These are phyloP conservation scores for Smallanthus sonchifolius DNA, from an alignment of 129 eudicot genomes.

Conservation along the genomic window DNA sequence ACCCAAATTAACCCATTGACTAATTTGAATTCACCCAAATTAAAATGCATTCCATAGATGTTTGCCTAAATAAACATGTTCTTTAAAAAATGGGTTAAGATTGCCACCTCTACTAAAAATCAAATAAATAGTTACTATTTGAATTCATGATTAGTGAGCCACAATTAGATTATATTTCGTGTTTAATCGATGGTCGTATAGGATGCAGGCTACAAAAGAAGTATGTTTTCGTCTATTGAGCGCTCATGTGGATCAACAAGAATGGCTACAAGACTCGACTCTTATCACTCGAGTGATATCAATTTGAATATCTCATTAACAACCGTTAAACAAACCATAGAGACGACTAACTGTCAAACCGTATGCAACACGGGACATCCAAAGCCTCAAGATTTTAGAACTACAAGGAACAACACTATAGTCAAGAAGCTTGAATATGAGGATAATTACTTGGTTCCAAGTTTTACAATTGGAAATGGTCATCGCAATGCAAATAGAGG, in stretches of 20 bases:
- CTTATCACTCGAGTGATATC: constrained; percentile 33
- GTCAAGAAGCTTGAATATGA: constrained; percentile 29
- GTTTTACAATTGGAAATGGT: constrained; percentile 21
- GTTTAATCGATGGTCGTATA: constrained; percentile 11
- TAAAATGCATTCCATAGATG: too few species aligned
- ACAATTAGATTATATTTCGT: not conserved
- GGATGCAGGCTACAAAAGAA: constrained; percentile 43
- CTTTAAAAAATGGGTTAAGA: too few species aligned
- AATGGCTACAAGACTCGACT: constrained; percentile 33
- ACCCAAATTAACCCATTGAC: too few species aligned
- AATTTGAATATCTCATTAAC: constrained; percentile 29
- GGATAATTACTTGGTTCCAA: constrained; percentile 29
- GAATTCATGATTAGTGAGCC: not conserved
- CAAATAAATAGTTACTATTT: not conserved
- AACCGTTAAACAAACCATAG: constrained; percentile 23
- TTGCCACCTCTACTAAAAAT: too few species aligned
- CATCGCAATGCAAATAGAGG: constrained; percentile 10
- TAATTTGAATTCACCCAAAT: too few species aligned
- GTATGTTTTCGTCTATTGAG: constrained; percentile 32
- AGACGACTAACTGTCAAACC: constrained; percentile 30
- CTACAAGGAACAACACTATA: constrained; percentile 9
- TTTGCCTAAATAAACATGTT: too few species aligned
- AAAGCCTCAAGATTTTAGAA: constrained; percentile 22
- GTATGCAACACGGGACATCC: constrained; percentile 20
- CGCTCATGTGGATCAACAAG: constrained; percentile 35